Evolutionary conservation across 2,329 filamentous ascomycete species (phyloP).

Genomic region (Hirsutella thompsonii): DNA sequence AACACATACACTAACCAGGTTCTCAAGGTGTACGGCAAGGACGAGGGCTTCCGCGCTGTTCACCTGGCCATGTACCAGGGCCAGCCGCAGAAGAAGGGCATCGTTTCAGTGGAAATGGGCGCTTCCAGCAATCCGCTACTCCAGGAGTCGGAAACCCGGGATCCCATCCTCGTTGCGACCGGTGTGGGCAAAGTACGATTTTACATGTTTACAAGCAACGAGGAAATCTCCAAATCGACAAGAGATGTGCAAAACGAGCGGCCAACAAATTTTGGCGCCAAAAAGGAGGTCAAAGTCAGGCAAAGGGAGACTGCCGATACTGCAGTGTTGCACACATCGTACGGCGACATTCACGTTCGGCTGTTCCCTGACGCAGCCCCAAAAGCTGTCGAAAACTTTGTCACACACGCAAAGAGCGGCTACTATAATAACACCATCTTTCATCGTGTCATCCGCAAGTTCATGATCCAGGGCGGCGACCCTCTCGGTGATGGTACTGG

Average conservation of each 20-base stretch:
- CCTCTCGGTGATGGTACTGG: constrained; percentile 85
- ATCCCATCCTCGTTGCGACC: constrained; percentile 79
- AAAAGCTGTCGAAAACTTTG: constrained; percentile 94
- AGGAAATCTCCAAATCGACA: constrained; percentile 67
- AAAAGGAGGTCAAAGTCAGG: constrained; percentile 40
- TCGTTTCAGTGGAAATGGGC: constrained; percentile 94
- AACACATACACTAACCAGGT: constrained; percentile 93
- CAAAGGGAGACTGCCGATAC: constrained; percentile 60
- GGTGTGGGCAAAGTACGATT: constrained; percentile 82
- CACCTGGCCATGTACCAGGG: constrained; percentile 87
- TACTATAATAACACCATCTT: constrained; percentile 99
- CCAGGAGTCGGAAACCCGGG: constrained; percentile 79
- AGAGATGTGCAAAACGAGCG: constrained; percentile 94
- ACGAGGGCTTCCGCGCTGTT: constrained; percentile 76
- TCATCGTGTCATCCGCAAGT: constrained; percentile 92
- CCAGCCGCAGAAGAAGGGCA: constrained; percentile 82
- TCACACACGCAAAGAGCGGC: constrained; percentile 74
- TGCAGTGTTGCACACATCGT: constrained; percentile 81
- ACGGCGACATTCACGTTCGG: constrained; percentile 86
- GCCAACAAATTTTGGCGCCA: constrained; percentile 50
- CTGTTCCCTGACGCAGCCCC: constrained; percentile 89
- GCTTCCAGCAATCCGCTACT: constrained; percentile 87
- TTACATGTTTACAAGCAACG: constrained; percentile 95
- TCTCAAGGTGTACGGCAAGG: constrained; percentile 78
- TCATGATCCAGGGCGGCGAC: constrained; percentile 98